Evolutionary conservation across 2,329 filamentous ascomycete species (phyloP).

Genomic region (Aureobasidium subglaciale): DNA sequence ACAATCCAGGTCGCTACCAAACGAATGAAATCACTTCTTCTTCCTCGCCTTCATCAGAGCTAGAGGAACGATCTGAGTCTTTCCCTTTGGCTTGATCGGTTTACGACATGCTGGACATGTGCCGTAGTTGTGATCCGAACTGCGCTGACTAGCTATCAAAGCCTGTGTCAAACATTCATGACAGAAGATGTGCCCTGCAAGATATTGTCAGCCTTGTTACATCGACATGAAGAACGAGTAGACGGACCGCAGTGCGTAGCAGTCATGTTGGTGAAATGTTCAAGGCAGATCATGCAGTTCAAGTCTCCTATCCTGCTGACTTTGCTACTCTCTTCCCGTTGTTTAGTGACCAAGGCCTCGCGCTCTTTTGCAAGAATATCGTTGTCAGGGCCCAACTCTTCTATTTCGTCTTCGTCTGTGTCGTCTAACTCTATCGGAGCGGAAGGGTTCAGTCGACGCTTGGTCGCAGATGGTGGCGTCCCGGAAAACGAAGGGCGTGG

Average conservation of each 20-base stretch:
- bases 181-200: conserved; percentile 55
- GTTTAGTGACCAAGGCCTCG: conserved; percentile 42
- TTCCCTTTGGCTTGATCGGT: conserved; percentile 32
- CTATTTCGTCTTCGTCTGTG: neutral
- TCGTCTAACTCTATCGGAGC: neutral
- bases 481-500: neutral
- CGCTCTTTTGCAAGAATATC: conserved; percentile 46
- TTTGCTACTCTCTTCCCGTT: conserved; percentile 29
- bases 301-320: conserved; percentile 33
- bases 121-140: conserved; percentile 36
- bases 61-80: conserved; percentile 36
- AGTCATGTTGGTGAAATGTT: conserved; percentile 52
- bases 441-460: neutral
- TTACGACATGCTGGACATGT: conserved; percentile 45
- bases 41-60: conserved; percentile 28
- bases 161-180: conserved; percentile 56
- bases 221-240: neutral
- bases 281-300: conserved; percentile 60
- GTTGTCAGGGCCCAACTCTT: conserved; percentile 17
- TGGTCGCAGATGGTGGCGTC: neutral
- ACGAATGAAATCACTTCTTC: neutral
- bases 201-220: conserved; percentile 10
- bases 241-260: conserved; percentile 53
- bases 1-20: neutral
- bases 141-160: conserved; percentile 50